Conservation (phyloP, 2,329 filamentous ascomycete genomes). For the Chrysoporthe austroafricana region DNA sequence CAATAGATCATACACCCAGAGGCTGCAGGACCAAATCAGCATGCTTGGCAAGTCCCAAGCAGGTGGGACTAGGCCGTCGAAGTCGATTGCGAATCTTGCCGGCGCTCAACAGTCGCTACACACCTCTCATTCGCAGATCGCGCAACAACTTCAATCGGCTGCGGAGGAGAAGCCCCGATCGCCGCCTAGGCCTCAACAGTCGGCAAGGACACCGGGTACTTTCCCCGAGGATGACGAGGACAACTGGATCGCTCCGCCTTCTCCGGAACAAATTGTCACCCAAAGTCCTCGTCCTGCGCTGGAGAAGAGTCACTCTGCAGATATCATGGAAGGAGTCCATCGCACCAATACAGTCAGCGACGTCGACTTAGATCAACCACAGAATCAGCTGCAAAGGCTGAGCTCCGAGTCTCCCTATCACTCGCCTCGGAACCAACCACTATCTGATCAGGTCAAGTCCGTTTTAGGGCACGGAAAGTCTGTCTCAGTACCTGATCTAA, state of each 20-base stretch:
- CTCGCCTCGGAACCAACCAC: conserved; percentile 40
- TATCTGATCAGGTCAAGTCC: conserved; percentile 32
- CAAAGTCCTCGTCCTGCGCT: conserved; percentile 56
- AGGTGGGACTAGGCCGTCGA: conserved; percentile 51
- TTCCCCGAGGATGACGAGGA: conserved; percentile 65
- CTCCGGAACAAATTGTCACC: conserved; percentile 40
- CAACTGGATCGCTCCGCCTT: conserved; percentile 65
- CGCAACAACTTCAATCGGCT: conserved; percentile 34
- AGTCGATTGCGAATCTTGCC: conserved; percentile 47
- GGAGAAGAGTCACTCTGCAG: conserved; percentile 63
- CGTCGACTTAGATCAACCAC: conserved; percentile 49
- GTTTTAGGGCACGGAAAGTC: conserved; percentile 62
- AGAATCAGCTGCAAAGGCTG: conserved; percentile 42
- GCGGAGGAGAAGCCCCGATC: conserved; percentile 35
- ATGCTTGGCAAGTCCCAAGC: conserved; percentile 64
- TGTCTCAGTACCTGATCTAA: conserved; percentile 62
- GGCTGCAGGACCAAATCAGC: conserved; percentile 90
- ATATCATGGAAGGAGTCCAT: conserved; percentile 62
- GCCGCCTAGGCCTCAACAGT: conserved; percentile 39
- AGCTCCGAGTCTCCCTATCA: conserved; percentile 21
- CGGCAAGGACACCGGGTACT: conserved; percentile 55
- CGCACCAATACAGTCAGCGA: conserved; percentile 54
- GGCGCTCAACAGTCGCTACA: conserved; percentile 38
- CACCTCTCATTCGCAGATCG: conserved; percentile 35
- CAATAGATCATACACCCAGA: conserved; percentile 91